Percentiles rank a stretch among this genome's conserved stretches.
Evolutionary conservation across 2,329 filamentous ascomycete species (phyloP).

Genomic region (Neodidymelliopsis sp.): DNA sequence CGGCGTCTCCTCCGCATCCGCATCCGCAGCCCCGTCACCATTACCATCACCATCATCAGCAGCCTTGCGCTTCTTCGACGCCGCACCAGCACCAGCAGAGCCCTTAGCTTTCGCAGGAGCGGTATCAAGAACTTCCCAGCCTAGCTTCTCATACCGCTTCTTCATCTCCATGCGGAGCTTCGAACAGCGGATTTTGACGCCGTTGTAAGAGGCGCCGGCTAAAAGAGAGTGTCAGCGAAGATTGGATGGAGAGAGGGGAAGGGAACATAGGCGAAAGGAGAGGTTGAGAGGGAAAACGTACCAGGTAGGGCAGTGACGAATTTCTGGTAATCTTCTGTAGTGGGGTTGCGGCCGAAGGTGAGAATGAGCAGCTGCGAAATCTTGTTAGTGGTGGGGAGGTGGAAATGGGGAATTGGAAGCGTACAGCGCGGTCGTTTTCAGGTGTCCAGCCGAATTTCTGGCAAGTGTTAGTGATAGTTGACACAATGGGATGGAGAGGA

Average conservation of each 20-base stretch:
- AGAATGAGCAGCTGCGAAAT: constrained; percentile 4
- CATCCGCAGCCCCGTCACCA: neutral
- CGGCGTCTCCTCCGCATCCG: neutral
- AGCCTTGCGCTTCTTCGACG: neutral
- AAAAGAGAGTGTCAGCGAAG: neutral
- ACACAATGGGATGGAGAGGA: neutral
- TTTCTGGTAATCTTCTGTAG: neutral
- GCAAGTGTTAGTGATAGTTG: neutral
- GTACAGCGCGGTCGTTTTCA: constrained; percentile 9
- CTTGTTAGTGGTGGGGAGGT: neutral
- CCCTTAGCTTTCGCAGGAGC: neutral
- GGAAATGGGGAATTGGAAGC: neutral
- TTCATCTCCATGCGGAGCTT: constrained; percentile 3
- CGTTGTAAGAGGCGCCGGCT: constrained; percentile 3
- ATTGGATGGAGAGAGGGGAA: neutral
- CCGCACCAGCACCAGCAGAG: no score
- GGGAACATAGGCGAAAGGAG: no score
- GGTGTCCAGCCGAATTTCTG: constrained; percentile 3
- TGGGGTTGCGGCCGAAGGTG: neutral
- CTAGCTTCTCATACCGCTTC: neutral
- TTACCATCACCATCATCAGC: neutral
- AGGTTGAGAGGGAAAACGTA: neutral
- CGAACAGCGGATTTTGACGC: constrained; percentile 3
- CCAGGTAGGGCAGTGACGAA: constrained; percentile 1
- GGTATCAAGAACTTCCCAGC: neutral